Conservation (phyloP, 495 filamentous ascomycete species). For the Alectoria sarmentosa region DNA sequence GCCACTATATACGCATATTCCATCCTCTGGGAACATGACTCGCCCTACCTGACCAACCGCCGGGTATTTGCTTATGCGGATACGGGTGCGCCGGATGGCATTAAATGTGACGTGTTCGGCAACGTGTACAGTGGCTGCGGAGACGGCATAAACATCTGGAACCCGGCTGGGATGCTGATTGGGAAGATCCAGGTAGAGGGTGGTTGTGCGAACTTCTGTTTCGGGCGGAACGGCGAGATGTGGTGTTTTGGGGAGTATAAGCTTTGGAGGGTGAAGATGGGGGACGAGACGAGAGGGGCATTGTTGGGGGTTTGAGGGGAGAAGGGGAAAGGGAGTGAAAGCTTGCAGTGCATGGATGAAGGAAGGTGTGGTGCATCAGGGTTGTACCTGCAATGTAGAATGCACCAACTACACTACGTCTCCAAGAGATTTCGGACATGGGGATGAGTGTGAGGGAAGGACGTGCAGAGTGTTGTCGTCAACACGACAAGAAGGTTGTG, state of each 20-base stretch:
- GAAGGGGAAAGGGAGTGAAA: not conserved
- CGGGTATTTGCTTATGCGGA: constrained; percentile 53
- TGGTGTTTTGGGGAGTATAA: constrained; percentile 26
- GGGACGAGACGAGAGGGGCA: constrained; percentile 22
- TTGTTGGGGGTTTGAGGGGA: constrained; percentile 23
- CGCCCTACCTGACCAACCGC: constrained; percentile 41
- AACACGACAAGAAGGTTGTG: not conserved
- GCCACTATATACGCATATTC: constrained; percentile 27
- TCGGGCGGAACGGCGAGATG: constrained; percentile 47
- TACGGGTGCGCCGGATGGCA: constrained; percentile 48
- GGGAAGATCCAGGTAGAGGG: constrained; percentile 45
- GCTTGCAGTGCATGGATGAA: not conserved
- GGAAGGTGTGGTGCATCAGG: not conserved
- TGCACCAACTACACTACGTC: not conserved
- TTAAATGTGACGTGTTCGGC: constrained; percentile 38
- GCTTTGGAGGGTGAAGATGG: constrained; percentile 27
- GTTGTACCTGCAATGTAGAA: not conserved
- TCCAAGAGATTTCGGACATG: not conserved
- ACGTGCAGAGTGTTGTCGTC: not conserved
- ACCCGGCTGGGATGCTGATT: constrained; percentile 36
- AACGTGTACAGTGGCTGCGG: constrained; percentile 42
- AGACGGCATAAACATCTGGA: constrained; percentile 42
- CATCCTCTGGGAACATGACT: constrained; percentile 21
- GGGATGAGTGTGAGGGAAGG: not conserved
- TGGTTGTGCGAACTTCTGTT: constrained; percentile 49